phyloP scores from a whole-genome alignment of 768 basidiomycete species.

The Rossbeevera mucosa region DNA sequence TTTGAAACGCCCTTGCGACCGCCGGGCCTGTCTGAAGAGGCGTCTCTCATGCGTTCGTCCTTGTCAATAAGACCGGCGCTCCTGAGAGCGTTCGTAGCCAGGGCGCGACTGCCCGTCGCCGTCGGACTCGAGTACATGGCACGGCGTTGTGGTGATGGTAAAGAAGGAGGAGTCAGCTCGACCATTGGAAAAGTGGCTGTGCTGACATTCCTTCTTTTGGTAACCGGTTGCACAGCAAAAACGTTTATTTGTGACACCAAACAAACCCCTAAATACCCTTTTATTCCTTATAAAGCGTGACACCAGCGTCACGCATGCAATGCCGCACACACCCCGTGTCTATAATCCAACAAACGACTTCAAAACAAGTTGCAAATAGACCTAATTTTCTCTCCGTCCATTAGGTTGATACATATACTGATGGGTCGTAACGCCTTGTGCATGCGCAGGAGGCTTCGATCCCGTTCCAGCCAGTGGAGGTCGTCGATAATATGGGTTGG shows the following conservation, averaged over 20 bases:
- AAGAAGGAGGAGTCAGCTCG: conserved; percentile 14
- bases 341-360: conserved; percentile 2
- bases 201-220: conserved; percentile 23
- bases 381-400: conserved; percentile 32
- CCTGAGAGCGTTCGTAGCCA: conserved; percentile 61
- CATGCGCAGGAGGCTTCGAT: conserved; percentile 23
- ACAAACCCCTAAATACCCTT: conserved; percentile 10
- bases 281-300: conserved; percentile 11
- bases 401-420: conserved; percentile 47
- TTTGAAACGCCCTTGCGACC: conserved; percentile 68
- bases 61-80: conserved; percentile 73
- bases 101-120: conserved; percentile 50
- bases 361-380: conserved; percentile 6
- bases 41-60: conserved; percentile 72
- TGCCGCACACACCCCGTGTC: too few species aligned
- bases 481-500: conserved; percentile 55
- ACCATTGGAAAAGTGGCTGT: conserved; percentile 17
- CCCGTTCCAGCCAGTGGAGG: conserved; percentile 27
- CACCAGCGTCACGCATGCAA: conserved; percentile 21
- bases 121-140: conserved; percentile 60
- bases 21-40: conserved; percentile 57
- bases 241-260: conserved; percentile 26
- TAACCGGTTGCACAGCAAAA: not conserved
- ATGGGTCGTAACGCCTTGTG: conserved; percentile 29
- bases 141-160: conserved; percentile 15